These are phyloP conservation scores for Batkoa obscura DNA, from an alignment of 371 early-diverging fungal species.

Conservation along the genomic window DNA sequence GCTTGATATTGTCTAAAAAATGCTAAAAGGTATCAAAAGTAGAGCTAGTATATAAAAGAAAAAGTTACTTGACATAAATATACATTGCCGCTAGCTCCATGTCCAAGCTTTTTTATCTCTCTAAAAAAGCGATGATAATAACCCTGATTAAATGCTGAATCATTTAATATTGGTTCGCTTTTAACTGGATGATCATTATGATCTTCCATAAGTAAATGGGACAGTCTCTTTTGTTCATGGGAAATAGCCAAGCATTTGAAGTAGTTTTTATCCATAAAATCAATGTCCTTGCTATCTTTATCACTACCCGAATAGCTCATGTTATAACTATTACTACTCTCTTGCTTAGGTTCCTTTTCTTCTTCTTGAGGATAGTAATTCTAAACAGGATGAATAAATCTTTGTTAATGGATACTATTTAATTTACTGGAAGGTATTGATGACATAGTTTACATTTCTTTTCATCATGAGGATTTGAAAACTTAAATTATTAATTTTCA, in stretches of 20 bases:
- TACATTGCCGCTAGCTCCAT: constrained; percentile 80
- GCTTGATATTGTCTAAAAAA: constrained; percentile 55
- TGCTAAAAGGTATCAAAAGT: constrained; percentile 18
- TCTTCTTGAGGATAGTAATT: constrained; percentile 3
- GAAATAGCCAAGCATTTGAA: constrained; percentile 18
- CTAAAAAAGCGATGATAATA: constrained; percentile 90
- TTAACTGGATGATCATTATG: constrained; percentile 3
- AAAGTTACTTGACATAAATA: constrained; percentile 53
- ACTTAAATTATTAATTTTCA: no score
- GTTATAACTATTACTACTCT: neutral
- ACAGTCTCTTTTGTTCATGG: neutral
- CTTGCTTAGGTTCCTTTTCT: neutral
- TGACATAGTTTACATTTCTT: neutral
- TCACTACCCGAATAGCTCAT: neutral
- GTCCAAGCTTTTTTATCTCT: constrained; percentile 66
- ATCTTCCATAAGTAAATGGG: neutral
- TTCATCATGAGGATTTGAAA: no score
- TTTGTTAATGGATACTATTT: neutral
- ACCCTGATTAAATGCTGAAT: constrained; percentile 60
- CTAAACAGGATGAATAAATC: neutral
- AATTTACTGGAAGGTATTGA: neutral
- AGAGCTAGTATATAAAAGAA: neutral
- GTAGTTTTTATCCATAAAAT: constrained; percentile 42
- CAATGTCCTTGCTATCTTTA: constrained; percentile 9
- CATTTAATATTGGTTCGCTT: neutral